phyloP scores from a whole-genome alignment of 495 filamentous ascomycete genomes.

The Hypoxylon fragiforme region DNA sequence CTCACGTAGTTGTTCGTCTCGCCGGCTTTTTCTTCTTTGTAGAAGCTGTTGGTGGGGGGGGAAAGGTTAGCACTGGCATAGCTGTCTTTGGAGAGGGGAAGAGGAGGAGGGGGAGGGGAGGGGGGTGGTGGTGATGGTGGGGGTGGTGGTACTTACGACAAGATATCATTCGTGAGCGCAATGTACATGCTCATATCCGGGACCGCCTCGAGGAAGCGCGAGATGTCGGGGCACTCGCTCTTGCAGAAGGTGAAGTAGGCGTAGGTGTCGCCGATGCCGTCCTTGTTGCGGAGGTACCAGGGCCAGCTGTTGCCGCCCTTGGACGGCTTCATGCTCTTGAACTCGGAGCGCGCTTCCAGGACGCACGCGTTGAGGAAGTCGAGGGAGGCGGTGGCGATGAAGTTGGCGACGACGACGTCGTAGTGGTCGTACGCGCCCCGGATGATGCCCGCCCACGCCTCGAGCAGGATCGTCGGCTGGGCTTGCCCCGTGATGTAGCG shows the following conservation, averaged over 20 bases:
- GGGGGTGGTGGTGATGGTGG: not conserved
- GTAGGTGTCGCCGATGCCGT: slow-evolving; percentile 15
- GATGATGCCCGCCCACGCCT: slow-evolving; percentile 14
- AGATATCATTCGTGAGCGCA: slow-evolving; percentile 17
- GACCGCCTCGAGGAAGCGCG: slow-evolving; percentile 21
- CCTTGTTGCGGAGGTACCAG: slow-evolving; percentile 19
- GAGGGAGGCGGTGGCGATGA: slow-evolving; percentile 20
- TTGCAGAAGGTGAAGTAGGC: slow-evolving; percentile 24
- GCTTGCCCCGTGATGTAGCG: slow-evolving; percentile 9
- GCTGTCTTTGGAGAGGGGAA: too few relatives aligned
- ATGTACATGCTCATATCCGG: slow-evolving; percentile 22
- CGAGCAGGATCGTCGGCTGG: slow-evolving; percentile 13
- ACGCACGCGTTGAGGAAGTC: slow-evolving; percentile 22
- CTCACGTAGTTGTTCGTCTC: slow-evolving; percentile 42
- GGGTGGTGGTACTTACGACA: slow-evolving; percentile 30
- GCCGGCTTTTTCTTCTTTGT: slow-evolving; percentile 58
- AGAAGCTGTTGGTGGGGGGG: slow-evolving; percentile 46
- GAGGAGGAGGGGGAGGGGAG: too few relatives aligned
- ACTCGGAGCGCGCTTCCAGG: slow-evolving; percentile 14
- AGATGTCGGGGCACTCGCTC: slow-evolving; percentile 15
- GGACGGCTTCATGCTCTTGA: slow-evolving; percentile 11
- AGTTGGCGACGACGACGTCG: slow-evolving; percentile 16
- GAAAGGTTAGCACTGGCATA: not conserved
- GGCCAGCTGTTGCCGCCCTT: slow-evolving; percentile 14
- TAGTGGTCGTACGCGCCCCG: slow-evolving; percentile 14